These are phyloP conservation scores for Pseudogymnoascus sp. DNA, from an alignment of 2,329 filamentous ascomycete species.

Conservation along the genomic window DNA sequence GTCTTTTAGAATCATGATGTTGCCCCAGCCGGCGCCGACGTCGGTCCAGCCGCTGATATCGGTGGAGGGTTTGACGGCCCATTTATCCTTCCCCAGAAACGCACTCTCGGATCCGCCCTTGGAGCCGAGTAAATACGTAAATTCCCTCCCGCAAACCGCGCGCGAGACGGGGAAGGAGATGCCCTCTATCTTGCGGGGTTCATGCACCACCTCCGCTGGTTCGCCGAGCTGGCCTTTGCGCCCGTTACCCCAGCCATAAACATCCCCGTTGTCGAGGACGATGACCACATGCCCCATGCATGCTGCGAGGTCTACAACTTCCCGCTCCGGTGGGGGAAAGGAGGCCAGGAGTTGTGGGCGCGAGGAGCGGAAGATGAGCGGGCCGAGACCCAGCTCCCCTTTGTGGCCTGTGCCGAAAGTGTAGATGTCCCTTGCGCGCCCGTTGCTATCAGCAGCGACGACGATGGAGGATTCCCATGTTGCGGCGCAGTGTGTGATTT, in stretches of 20 bases:
- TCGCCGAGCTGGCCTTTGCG: conserved; percentile 76
- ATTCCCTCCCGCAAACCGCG: conserved; percentile 75
- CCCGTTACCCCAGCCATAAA: conserved; percentile 83
- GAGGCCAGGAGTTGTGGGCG: conserved; percentile 42
- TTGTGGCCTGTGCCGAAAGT: conserved; percentile 58
- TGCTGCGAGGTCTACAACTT: conserved; percentile 58
- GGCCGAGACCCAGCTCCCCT: conserved; percentile 63
- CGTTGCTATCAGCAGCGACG: conserved; percentile 39
- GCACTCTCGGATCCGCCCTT: conserved; percentile 46
- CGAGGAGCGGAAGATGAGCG: conserved; percentile 40
- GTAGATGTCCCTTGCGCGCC: conserved; percentile 44
- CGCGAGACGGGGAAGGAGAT: conserved; percentile 53
- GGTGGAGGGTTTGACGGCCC: conserved; percentile 47
- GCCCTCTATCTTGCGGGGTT: conserved; percentile 52
- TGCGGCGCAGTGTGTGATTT: conserved; percentile 48
- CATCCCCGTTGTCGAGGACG: conserved; percentile 65
- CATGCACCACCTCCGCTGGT: conserved; percentile 43
- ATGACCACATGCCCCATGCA: conserved; percentile 71
- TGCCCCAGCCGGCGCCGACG: conserved; percentile 74
- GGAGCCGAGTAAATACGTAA: conserved; percentile 63
- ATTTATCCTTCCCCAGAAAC: conserved; percentile 70
- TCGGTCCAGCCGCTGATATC: conserved; percentile 52
- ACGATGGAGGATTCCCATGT: conserved; percentile 72
- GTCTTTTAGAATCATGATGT: conserved; percentile 59
- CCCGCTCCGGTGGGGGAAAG: conserved; percentile 54